Evolutionary conservation across 108 stramenopile species (phyloP).

Genomic region (Epithemia pelagica): DNA sequence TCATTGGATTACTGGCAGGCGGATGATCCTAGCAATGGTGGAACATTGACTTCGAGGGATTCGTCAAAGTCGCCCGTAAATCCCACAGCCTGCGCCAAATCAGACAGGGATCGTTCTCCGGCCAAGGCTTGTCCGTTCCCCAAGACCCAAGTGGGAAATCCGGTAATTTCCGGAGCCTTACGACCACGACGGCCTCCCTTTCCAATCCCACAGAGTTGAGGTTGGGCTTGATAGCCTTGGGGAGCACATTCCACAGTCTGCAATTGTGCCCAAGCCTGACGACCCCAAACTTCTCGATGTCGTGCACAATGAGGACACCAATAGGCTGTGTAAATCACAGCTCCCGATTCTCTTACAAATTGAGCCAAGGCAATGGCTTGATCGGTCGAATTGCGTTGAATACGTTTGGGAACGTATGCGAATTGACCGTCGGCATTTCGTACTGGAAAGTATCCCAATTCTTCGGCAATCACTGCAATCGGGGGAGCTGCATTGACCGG

Average conservation of each 20-base stretch:
- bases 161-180: conserved; percentile 44
- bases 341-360: conserved; percentile 29
- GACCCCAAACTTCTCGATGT: conserved; percentile 78
- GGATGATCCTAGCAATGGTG: conserved; percentile 20
- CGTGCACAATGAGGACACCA: conserved; percentile 88
- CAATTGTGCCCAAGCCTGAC: conserved; percentile 52
- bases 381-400: conserved; percentile 44
- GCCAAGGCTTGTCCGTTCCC: conserved; percentile 3
- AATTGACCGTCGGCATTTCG: conserved; percentile 29
- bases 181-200: too few relatives aligned
- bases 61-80: conserved; percentile 21
- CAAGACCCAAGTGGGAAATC: conserved; percentile 67
- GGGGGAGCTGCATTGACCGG: conserved; percentile 62
- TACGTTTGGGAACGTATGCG: conserved; percentile 48
- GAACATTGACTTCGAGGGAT: conserved; percentile 32
- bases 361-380: conserved; percentile 68
- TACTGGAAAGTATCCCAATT: conserved; percentile 82
- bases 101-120: conserved; percentile 33
- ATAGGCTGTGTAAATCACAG: conserved; percentile 67
- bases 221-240: conserved; percentile 45
- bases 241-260: conserved; percentile 71
- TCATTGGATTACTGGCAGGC: neutral
- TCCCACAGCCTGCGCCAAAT: conserved; percentile 26
- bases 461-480: conserved; percentile 81
- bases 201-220: conserved; percentile 12